Conservation (phyloP, 768 basidiomycete genomes). For the Tephrocybe sp. region DNA sequence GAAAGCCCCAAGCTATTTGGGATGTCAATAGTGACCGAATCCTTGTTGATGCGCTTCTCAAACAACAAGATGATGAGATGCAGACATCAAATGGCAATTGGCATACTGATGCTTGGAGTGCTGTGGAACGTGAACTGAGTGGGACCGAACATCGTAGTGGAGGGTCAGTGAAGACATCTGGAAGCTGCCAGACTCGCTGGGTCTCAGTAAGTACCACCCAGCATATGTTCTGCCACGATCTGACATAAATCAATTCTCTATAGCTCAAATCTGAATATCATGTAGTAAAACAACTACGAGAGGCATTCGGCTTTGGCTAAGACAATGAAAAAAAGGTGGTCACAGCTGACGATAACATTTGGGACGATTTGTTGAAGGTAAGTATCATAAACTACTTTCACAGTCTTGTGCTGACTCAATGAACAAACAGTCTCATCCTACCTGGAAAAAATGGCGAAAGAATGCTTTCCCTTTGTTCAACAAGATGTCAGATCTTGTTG, state of each 20-base stretch:
- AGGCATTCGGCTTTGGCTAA: conserved; percentile 19
- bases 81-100: conserved; percentile 7
- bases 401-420: too few relatives aligned
- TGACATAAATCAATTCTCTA: background rate
- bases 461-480: conserved; percentile 21
- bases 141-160: background rate
- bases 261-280: conserved; percentile 16
- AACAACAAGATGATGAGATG: conserved; percentile 9
- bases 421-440: conserved; percentile 11
- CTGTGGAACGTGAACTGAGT: background rate
- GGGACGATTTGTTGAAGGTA: background rate
- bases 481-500: conserved; percentile 14
- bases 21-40: background rate
- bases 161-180: conserved; percentile 1
- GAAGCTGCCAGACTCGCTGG: conserved; percentile 1
- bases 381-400: background rate
- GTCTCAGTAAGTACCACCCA: background rate
- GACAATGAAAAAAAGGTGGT: conserved; percentile 15
- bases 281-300: conserved; percentile 12
- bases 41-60: conserved; percentile 15
- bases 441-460: conserved; percentile 19
- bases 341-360: conserved; percentile 19
- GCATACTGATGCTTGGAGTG: conserved; percentile 2
- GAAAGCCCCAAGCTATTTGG: too few relatives aligned
- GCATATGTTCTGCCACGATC: too few relatives aligned